Evolutionary conservation across 257 asterid species (phyloP).

Genomic region (Primulina eburnea): DNA sequence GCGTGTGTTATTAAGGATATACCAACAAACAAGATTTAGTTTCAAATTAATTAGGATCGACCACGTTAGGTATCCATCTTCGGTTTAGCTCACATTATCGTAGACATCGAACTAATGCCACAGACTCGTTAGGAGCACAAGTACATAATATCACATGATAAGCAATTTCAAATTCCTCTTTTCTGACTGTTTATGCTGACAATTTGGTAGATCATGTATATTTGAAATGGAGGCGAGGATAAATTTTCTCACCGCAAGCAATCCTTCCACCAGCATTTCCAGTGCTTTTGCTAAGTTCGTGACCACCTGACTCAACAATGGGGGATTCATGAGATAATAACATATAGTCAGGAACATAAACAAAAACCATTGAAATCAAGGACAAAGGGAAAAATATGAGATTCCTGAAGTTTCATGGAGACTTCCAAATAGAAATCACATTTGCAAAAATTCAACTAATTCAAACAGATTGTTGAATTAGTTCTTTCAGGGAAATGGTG

Average conservation of each 20-base stretch:
- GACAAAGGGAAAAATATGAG: no score
- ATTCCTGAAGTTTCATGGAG: not conserved
- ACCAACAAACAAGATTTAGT: not conserved
- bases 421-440: not conserved
- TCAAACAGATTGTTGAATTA: not conserved
- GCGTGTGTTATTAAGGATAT: not conserved
- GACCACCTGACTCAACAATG: conserved; percentile 67
- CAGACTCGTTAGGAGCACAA: not conserved
- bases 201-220: not conserved
- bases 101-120: not conserved
- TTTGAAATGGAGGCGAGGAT: not conserved
- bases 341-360: conserved; percentile 8
- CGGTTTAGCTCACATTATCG: not conserved
- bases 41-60: not conserved
- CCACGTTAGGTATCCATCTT: not conserved
- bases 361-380: not conserved
- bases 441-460: no score
- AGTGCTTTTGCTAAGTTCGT: conserved; percentile 88
- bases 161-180: not conserved
- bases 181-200: not conserved
- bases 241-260: conserved; percentile 72
- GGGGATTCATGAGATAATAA: not conserved
- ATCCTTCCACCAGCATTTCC: conserved; percentile 99
- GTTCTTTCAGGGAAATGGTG: not conserved
- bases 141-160: not conserved